These are phyloP conservation scores for Calonectria hongkongensis DNA, from an alignment of 2,329 filamentous ascomycete genomes.

Conservation along the genomic window DNA sequence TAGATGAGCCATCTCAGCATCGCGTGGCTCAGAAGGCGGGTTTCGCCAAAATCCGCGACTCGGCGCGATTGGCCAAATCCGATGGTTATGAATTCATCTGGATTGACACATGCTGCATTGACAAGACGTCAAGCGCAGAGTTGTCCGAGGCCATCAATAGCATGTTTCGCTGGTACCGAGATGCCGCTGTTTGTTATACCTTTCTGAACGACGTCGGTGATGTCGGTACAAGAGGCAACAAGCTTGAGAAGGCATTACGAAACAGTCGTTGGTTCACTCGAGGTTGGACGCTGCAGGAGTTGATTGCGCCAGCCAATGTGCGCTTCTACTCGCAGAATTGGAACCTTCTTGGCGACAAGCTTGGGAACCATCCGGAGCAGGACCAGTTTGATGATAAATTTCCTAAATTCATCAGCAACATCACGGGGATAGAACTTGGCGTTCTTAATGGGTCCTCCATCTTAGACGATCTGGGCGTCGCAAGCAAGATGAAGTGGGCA, in stretches of 20 bases:
- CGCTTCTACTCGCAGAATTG: slow-evolving; percentile 33
- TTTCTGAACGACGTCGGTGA: slow-evolving; percentile 36
- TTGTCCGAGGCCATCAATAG: slow-evolving; percentile 45
- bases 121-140: slow-evolving; percentile 43
- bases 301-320: slow-evolving; percentile 28
- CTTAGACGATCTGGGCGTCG: slow-evolving; percentile 23
- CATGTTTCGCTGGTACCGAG: slow-evolving; percentile 44
- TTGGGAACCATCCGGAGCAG: not conserved
- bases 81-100: slow-evolving; percentile 29
- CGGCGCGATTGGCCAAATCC: not conserved
- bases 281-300: slow-evolving; percentile 6
- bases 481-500: slow-evolving; percentile 34
- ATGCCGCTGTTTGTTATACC: slow-evolving; percentile 39
- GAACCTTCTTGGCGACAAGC: slow-evolving; percentile 19
- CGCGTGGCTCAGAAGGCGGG: not conserved
- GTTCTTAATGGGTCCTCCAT: not conserved
- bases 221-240: no score
- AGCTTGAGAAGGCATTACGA: not conserved
- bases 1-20: not conserved
- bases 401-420: not conserved
- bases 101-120: slow-evolving; percentile 45
- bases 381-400: not conserved
- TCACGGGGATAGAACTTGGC: slow-evolving; percentile 23
- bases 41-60: slow-evolving; percentile 14
- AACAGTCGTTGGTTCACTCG: slow-evolving; percentile 27